Base-by-base conservation (phyloP, 352 stramenopile species). In the Phytophthora sp. region DNA sequence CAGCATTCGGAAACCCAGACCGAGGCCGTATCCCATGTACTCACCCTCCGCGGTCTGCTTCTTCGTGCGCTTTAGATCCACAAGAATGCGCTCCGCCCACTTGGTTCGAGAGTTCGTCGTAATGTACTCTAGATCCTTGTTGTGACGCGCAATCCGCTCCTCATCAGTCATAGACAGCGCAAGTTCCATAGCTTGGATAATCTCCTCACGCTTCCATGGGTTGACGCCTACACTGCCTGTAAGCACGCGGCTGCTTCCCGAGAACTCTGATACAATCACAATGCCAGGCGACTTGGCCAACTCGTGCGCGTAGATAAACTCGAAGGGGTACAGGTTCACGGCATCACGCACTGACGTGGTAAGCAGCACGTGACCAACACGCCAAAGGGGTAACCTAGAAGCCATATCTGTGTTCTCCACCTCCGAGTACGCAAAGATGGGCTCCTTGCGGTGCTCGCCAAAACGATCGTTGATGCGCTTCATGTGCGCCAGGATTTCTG, bases 211-310 rank as follows among this genome's bases (percentile, higher is more conserved):
- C 72, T 99, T 99, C 97, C 97, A 99, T 10, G 98, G 98, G 74
- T 99, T 99, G 20, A 99, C 92, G 45, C 96, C 94, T 42, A 99
- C 74, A 39, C 96, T 97, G 8, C 98, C 98, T 17, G 92, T 92
- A 65, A 99, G 87, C 12, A 99, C 96, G 28, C 98, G 85, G 57
- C 96, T 99, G 62, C 91, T 98, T 48, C 89, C 96, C 15, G 96
- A 98, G 62, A 99, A 99, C 72, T 99, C 97, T 27, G 95, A 99
- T 6, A 99, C 79, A 44, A 99, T 97, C 34, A 98, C 89, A 26
- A 98, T 72, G 23, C 96, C 97, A 23, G 92, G 78, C 26, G 73
- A 79, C 45, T 88, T 84, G 30, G 72, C 65, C 21, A 95, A 39
- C 43, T 94, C 84, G 31, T 94, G 83, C 5, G 87, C 82, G 63